Conservation (phyloP, 768 basidiomycete genomes). For the Boletus tomentosulus region DNA sequence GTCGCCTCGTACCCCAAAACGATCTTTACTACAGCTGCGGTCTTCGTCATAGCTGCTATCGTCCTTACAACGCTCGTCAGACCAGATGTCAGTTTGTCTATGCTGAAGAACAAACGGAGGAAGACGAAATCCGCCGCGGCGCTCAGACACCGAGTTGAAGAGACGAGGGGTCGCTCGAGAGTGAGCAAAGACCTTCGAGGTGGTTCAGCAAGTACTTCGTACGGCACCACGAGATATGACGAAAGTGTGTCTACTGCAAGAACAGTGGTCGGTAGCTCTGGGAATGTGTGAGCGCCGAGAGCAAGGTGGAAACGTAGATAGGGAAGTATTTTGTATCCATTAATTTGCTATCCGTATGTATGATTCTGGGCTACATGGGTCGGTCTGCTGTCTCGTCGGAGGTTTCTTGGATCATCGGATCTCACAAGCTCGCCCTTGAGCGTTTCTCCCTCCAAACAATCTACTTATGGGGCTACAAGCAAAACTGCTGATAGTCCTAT, state of each 20-base stretch:
- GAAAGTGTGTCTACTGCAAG: conserved; percentile 5
- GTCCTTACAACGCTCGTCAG: conserved; percentile 42
- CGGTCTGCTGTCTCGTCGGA: neutral
- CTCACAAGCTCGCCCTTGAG: no score
- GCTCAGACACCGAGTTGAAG: conserved; percentile 12
- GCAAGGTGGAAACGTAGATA: conserved; percentile 1
- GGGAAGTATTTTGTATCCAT: conserved; percentile 5
- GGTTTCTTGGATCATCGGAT: neutral
- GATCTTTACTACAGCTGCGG: conserved; percentile 59
- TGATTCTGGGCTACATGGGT: neutral
- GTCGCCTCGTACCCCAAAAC: conserved; percentile 64
- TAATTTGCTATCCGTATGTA: conserved; percentile 11
- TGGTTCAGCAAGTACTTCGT: conserved; percentile 23
- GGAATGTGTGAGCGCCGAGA: neutral
- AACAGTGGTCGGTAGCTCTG: conserved; percentile 7
- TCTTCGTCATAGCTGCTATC: conserved; percentile 50
- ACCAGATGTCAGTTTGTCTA: conserved; percentile 27
- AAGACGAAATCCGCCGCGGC: neutral
- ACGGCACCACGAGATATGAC: conserved; percentile 13
- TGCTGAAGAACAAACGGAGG: conserved; percentile 10
- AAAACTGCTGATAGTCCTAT: neutral
- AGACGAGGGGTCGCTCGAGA: conserved; percentile 26
- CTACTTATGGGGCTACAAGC: neutral
- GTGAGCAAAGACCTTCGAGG: conserved; percentile 40
- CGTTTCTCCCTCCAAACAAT: no score